These are phyloP conservation scores for Aspergillus awamori DNA, from an alignment of 2,329 filamentous ascomycete genomes.

Conservation along the genomic window DNA sequence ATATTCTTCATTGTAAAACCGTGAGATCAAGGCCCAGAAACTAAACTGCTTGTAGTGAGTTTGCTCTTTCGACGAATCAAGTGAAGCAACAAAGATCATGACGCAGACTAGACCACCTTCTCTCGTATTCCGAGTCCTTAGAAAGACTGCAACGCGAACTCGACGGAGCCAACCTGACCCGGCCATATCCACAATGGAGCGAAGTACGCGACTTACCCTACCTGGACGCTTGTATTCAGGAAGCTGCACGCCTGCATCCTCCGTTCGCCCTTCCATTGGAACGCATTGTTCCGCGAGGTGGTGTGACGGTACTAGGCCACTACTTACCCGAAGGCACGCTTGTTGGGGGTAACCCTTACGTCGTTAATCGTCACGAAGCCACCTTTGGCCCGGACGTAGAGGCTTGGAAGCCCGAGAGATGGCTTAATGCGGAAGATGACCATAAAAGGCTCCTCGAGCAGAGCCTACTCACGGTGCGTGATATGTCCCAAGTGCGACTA, in stretches of 20 bases:
- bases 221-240: constrained; percentile 55
- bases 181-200: constrained; percentile 9
- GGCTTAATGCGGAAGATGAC: constrained; percentile 26
- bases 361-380: constrained; percentile 22
- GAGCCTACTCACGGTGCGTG: background rate
- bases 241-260: constrained; percentile 51
- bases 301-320: constrained; percentile 6
- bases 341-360: constrained; percentile 19
- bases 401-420: constrained; percentile 25
- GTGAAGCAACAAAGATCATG: background rate
- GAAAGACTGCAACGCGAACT: constrained; percentile 24
- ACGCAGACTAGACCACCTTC: constrained; percentile 14
- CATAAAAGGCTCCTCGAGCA: background rate
- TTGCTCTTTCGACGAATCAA: background rate
- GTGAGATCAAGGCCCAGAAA: constrained; percentile 14
- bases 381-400: constrained; percentile 28
- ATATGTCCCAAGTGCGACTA: too few relatives aligned
- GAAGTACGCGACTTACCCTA: constrained; percentile 42
- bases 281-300: constrained; percentile 16
- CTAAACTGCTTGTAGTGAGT: background rate
- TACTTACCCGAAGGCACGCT: constrained; percentile 16
- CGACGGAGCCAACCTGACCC: background rate
- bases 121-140: constrained; percentile 25
- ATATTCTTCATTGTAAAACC: too few relatives aligned
- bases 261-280: constrained; percentile 27